phyloP scores from a whole-genome alignment of 2,329 filamentous ascomycete genomes.

The Mycocentrospora acerina region DNA sequence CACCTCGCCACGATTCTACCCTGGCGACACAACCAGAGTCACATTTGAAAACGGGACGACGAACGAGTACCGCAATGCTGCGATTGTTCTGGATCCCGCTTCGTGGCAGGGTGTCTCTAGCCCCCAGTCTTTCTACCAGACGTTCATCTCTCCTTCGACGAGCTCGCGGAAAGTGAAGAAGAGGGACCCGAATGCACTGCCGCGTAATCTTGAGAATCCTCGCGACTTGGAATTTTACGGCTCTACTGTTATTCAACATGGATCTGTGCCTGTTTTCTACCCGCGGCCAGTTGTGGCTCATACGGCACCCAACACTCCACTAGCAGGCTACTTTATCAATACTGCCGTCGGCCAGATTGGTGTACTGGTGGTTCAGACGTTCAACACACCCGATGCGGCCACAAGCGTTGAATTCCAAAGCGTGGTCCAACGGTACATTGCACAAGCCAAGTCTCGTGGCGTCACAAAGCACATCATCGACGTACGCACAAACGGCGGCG shows the following conservation, averaged over 20 bases:
- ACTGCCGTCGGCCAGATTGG: constrained; percentile 45
- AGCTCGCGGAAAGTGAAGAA: constrained; percentile 24
- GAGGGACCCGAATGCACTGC: constrained; percentile 23
- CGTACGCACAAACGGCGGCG: constrained; percentile 62
- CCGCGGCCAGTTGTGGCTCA: constrained; percentile 42
- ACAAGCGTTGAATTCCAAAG: constrained; percentile 38
- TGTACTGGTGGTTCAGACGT: constrained; percentile 49
- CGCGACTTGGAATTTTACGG: constrained; percentile 29
- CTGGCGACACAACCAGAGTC: constrained; percentile 28
- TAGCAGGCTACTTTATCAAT: constrained; percentile 52
- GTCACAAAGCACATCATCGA: constrained; percentile 66
- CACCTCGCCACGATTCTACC: constrained; percentile 36
- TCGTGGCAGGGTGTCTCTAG: constrained; percentile 36
- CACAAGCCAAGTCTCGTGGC: constrained; percentile 47
- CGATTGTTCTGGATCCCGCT: constrained; percentile 22
- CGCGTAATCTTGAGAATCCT: constrained; percentile 30
- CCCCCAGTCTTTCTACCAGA: constrained; percentile 44
- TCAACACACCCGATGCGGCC: constrained; percentile 31
- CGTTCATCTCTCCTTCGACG: constrained; percentile 28
- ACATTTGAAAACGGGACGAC: constrained; percentile 42
- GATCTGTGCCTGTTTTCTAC: constrained; percentile 32
- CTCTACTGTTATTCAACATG: constrained; percentile 18
- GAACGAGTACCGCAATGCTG: constrained; percentile 31
- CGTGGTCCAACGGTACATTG: constrained; percentile 49
- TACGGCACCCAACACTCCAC: constrained; percentile 29